Evolutionary conservation across 805 yeast genomes (phyloP).

Genomic region (Metschnikowia cerradonensis): DNA sequence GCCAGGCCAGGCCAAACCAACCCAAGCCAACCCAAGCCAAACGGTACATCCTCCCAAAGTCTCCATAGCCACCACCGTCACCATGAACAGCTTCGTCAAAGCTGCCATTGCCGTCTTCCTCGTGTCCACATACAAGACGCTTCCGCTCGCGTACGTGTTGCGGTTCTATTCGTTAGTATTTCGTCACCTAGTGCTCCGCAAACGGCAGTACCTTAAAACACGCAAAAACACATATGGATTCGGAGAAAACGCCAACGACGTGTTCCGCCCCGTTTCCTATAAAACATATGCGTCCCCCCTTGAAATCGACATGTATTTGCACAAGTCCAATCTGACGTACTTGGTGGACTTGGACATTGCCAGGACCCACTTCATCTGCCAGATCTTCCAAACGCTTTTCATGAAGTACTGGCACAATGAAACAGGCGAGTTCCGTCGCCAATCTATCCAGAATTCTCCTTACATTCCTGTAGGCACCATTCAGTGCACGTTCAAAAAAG

Average conservation of each 20-base stretch:
- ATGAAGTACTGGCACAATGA: slow-evolving; percentile 39
- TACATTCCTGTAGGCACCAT: slow-evolving; percentile 78
- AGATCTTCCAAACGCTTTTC: slow-evolving; percentile 55
- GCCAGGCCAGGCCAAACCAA: neutral
- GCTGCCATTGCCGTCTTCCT: slow-evolving; percentile 18
- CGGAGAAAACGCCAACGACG: slow-evolving; percentile 20
- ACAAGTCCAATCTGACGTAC: slow-evolving; percentile 85
- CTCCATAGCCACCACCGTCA: neutral
- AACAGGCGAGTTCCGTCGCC: slow-evolving; percentile 28
- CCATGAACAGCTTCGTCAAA: slow-evolving; percentile 3
- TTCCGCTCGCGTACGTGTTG: slow-evolving; percentile 63
- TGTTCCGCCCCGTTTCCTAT: slow-evolving; percentile 44
- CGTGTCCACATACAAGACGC: slow-evolving; percentile 51
- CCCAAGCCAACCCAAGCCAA: neutral
- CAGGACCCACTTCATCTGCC: slow-evolving; percentile 58
- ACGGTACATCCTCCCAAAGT: too few species aligned
- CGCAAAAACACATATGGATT: slow-evolving; percentile 33
- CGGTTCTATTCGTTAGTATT: slow-evolving; percentile 55
- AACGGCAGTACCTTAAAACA: slow-evolving; percentile 16
- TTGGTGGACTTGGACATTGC: slow-evolving; percentile 77
- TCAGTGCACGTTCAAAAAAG: slow-evolving; percentile 62
- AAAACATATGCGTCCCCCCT: slow-evolving; percentile 63
- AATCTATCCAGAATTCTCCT: slow-evolving; percentile 39
- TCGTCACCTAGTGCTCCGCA: slow-evolving; percentile 39
- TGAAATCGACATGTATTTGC: slow-evolving; percentile 84